Evolutionary conservation across 805 yeast genomes (phyloP).

Genomic region (Jamesozyma piceae): DNA sequence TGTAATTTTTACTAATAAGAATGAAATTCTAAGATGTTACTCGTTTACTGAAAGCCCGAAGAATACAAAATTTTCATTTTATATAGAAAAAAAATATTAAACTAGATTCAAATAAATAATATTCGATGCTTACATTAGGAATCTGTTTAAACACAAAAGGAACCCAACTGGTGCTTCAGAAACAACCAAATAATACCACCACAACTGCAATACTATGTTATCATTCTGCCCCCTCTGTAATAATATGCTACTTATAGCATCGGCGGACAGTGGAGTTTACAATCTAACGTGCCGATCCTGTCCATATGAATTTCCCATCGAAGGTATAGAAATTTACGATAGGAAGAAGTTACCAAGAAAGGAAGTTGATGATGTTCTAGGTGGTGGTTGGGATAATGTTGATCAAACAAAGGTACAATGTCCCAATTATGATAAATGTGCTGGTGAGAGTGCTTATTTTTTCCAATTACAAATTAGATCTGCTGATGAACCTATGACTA

Average conservation of each 20-base stretch:
- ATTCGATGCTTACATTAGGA: too few species aligned
- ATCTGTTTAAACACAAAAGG: too few species aligned
- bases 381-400: conserved; percentile 98
- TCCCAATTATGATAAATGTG: conserved; percentile 72
- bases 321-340: conserved; percentile 75
- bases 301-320: conserved; percentile 87
- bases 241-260: conserved; percentile 69
- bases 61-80: too few species aligned
- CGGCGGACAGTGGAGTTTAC: conserved; percentile 50
- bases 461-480: conserved; percentile 94
- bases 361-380: conserved; percentile 90
- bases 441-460: conserved; percentile 85
- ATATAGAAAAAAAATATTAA: too few species aligned
- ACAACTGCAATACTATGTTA: too few species aligned
- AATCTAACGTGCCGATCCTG: conserved; percentile 86
- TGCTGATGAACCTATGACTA: conserved; percentile 99
- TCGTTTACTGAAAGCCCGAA: too few species aligned
- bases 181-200: too few species aligned
- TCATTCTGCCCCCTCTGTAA: conserved; percentile 94
- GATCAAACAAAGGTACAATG: conserved; percentile 93
- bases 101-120: too few species aligned
- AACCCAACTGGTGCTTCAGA: too few species aligned
- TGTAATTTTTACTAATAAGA: too few species aligned
- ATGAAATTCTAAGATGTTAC: too few species aligned
- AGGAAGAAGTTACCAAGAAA: conserved; percentile 76